Evolutionary conservation across 23 red algal genomes (phyloP).

Genomic region (Pyropia yezoensis): DNA sequence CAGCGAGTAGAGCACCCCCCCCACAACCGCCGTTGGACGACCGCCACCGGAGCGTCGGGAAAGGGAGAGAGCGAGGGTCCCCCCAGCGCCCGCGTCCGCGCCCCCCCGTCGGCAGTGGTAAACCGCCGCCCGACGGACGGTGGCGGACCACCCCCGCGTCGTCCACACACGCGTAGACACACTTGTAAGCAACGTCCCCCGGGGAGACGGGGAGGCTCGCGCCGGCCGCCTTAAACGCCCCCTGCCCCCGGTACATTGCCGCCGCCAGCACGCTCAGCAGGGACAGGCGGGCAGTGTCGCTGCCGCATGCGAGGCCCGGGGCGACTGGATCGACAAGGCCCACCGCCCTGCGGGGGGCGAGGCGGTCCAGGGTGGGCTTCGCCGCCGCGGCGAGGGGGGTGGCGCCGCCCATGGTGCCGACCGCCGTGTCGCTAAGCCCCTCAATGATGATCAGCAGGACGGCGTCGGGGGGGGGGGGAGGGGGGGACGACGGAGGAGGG

Average conservation of each 20-base stretch:
- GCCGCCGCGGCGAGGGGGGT: constrained; percentile 12
- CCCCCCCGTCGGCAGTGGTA: too few relatives aligned
- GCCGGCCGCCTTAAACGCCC: constrained; percentile 36
- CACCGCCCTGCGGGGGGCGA: constrained; percentile 1
- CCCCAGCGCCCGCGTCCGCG: too few relatives aligned
- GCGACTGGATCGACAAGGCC: constrained; percentile 32
- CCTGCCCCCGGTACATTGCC: constrained; percentile 24
- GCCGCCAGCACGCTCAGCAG: constrained; percentile 12
- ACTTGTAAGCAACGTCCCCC: constrained; percentile 43
- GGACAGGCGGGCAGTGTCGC: too few relatives aligned
- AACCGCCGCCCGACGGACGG: too few relatives aligned
- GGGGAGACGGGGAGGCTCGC: too few relatives aligned
- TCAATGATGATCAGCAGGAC: constrained; percentile 25
- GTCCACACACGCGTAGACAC: constrained; percentile 14
- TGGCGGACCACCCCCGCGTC: background rate
- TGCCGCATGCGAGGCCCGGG: too few relatives aligned
- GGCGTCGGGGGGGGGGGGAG: background rate
- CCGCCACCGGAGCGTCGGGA: background rate
- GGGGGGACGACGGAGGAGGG: too few relatives aligned
- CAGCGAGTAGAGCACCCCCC: constrained; percentile 1
- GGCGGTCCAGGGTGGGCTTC: constrained; percentile 7
- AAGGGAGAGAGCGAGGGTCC: too few relatives aligned
- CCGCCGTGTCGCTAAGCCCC: constrained; percentile 12
- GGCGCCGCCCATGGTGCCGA: background rate
- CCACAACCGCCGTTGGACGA: constrained; percentile 31